A percentile compares a stretch with the other conserved stretches of the same genome.
These are phyloP conservation scores for Neurospora pannonica DNA, from an alignment of 495 filamentous ascomycete species.

Conservation along the genomic window DNA sequence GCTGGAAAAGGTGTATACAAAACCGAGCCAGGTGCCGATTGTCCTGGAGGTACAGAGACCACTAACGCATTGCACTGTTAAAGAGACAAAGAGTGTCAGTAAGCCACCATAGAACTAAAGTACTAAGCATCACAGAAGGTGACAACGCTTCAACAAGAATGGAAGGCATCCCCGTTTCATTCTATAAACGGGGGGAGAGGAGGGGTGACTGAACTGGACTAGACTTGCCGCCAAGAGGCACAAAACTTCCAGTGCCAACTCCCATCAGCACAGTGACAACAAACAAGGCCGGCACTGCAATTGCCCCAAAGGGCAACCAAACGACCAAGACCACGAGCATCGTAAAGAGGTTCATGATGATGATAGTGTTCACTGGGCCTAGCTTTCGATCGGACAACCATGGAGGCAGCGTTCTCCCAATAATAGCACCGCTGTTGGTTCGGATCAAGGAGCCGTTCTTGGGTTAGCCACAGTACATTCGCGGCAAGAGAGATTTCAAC, in stretches of 20 bases:
- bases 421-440: slow-evolving; percentile 15
- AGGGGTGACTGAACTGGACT: background rate
- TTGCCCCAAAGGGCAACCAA: slow-evolving; percentile 18
- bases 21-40: slow-evolving; percentile 20
- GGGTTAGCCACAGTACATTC: background rate
- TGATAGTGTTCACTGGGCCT: slow-evolving; percentile 20
- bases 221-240: slow-evolving; percentile 19
- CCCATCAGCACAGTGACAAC: slow-evolving; percentile 18
- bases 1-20: slow-evolving; percentile 15
- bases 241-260: slow-evolving; percentile 20
- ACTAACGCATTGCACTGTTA: slow-evolving; percentile 19
- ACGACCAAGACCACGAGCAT: slow-evolving; percentile 11
- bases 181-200: background rate
- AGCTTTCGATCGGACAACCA: slow-evolving; percentile 16
- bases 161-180: background rate
- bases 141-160: background rate
- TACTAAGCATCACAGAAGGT: background rate
- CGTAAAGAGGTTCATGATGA: slow-evolving; percentile 19
- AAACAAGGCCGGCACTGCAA: slow-evolving; percentile 9
- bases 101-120: background rate
- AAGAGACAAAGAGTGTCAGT: background rate
- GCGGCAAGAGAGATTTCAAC: background rate
- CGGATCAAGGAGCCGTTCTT: background rate
- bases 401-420: slow-evolving; percentile 17
- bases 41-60: slow-evolving; percentile 12